A percentile compares a stretch with the other conserved stretches of the same genome.
phyloP scores from a whole-genome alignment of 139 green algal genomes.

The Haematococcus lacustris region DNA sequence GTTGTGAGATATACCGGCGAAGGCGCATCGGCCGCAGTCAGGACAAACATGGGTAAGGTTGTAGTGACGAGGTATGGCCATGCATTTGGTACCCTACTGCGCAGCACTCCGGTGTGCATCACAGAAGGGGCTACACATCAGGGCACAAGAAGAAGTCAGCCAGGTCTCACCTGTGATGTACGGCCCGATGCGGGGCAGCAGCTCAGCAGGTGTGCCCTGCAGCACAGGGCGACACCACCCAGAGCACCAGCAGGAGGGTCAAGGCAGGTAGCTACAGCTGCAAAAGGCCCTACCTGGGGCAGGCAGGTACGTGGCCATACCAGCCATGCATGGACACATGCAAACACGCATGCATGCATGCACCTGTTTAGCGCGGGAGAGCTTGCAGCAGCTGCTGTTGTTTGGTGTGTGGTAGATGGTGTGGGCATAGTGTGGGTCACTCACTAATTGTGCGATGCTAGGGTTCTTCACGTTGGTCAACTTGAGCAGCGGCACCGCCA shows the following conservation, averaged over 20 bases:
- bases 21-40: no score
- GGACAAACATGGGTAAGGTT: no score
- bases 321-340: not conserved
- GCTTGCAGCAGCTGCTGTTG: not conserved
- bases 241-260: not conserved
- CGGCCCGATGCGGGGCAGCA: not conserved
- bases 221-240: not conserved
- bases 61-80: no score
- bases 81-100: no score
- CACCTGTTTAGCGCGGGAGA: no score
- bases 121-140: no score
- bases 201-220: not conserved
- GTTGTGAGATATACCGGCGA: no score
- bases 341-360: not conserved
- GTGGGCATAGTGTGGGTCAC: not conserved
- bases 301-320: not conserved
- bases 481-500: conserved; percentile 2
- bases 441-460: not conserved
- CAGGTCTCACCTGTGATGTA: not conserved
- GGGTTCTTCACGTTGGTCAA: not conserved
- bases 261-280: not conserved
- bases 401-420: not conserved
- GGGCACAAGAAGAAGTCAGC: not conserved
- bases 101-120: no score
- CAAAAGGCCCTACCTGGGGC: not conserved